Conservation (phyloP, 805 yeast genomes). For the Candida parachauliodes region DNA sequence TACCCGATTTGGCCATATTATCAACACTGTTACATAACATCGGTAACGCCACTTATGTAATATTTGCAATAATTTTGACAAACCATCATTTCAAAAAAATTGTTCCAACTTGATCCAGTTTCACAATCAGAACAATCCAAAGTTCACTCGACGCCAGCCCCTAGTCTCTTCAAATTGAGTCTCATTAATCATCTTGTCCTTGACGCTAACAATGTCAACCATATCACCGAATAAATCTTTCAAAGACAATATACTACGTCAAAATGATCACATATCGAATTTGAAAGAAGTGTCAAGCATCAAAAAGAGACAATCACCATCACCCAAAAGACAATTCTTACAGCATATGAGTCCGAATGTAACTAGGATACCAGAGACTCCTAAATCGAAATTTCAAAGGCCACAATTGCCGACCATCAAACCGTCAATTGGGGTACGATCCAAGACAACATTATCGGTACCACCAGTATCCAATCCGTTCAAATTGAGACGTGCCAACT, state of each 20-base stretch:
- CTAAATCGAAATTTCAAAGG: slow-evolving; percentile 9
- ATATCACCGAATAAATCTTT: slow-evolving; percentile 4
- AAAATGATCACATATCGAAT: slow-evolving; percentile 1
- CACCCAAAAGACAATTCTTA: slow-evolving; percentile 25
- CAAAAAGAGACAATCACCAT: slow-evolving; percentile 5
- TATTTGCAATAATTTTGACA: slow-evolving; percentile 1
- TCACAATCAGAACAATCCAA: background rate
- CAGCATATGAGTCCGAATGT: slow-evolving; percentile 38
- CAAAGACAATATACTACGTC: slow-evolving; percentile 3
- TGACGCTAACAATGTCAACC: slow-evolving; percentile 4
- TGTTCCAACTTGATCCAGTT: background rate
- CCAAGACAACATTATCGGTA: slow-evolving; percentile 18
- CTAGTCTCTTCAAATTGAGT: no score
- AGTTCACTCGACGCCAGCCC: no score
- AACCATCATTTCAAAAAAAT: background rate
- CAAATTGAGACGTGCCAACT: slow-evolving; percentile 31
- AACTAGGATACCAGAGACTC: slow-evolving; percentile 8
- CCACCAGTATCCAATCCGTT: slow-evolving; percentile 5
- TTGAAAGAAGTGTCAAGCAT: background rate
- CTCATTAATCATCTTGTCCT: no score
- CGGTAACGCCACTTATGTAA: background rate
- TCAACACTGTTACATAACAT: slow-evolving; percentile 2
- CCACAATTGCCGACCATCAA: slow-evolving; percentile 16
- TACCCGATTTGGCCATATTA: background rate
- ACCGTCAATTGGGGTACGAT: slow-evolving; percentile 22